Percentiles rank a stretch among this genome's conserved stretches.
Conservation (phyloP, 352 stramenopile species). For the Globisporangium radiosum region DNA sequence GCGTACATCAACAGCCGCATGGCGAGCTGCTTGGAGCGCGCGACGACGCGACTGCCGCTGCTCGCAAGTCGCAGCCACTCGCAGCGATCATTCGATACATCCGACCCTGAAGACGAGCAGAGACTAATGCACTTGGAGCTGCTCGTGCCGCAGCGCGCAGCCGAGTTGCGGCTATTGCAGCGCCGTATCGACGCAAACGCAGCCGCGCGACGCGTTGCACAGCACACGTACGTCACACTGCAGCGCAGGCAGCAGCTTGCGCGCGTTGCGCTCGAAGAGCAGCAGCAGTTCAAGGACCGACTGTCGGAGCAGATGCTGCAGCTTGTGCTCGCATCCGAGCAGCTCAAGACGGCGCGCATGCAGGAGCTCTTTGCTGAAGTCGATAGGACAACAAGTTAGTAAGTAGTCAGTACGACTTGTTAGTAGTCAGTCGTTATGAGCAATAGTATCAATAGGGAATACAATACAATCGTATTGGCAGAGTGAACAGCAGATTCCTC, state of each 20-base stretch:
- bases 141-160: constrained; percentile 46
- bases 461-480: too few species aligned
- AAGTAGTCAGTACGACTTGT: too few species aligned
- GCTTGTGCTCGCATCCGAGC: constrained; percentile 56
- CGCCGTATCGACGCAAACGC: constrained; percentile 41
- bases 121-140: constrained; percentile 62
- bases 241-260: constrained; percentile 49
- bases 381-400: constrained; percentile 13
- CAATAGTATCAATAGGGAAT: too few species aligned
- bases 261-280: constrained; percentile 63
- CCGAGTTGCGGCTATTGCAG: constrained; percentile 40
- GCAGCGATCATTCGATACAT: constrained; percentile 17
- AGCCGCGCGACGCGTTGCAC: constrained; percentile 26
- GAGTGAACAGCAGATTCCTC: background rate
- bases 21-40: constrained; percentile 53
- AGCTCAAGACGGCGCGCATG: constrained; percentile 69
- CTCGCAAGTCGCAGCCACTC: constrained; percentile 15
- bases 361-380: constrained; percentile 68
- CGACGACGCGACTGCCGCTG: constrained; percentile 15
- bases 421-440: too few species aligned
- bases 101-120: constrained; percentile 27
- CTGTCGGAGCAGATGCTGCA: constrained; percentile 73
- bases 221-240: constrained; percentile 26
- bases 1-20: constrained; percentile 60
- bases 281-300: constrained; percentile 66